Conservation (phyloP, 306 rosid species). For the Prinsepia uniflora region DNA sequence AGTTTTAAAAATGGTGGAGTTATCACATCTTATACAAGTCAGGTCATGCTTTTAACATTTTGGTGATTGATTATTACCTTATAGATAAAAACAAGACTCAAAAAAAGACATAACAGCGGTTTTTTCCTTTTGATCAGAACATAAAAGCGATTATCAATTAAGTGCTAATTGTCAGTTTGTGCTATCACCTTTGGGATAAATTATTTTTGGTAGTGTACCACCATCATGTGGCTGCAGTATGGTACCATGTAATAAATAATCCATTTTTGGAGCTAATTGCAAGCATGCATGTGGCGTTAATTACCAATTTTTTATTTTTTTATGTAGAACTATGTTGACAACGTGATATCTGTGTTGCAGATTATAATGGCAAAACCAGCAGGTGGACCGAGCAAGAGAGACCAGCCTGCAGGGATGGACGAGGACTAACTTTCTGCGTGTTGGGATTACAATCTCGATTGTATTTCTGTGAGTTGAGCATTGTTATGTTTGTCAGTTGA, state of each 20-base stretch:
- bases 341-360: slow-evolving; percentile 36
- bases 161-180: background rate
- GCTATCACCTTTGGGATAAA: too few relatives aligned
- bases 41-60: too few relatives aligned
- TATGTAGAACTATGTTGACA: slow-evolving; percentile 9
- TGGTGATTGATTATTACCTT: too few relatives aligned
- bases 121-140: too few relatives aligned
- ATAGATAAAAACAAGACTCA: background rate
- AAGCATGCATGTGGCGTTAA: background rate
- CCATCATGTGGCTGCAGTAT: too few relatives aligned
- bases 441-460: slow-evolving; percentile 6
- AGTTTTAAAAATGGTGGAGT: background rate
- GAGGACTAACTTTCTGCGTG: slow-evolving; percentile 47
- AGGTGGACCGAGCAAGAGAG: slow-evolving; percentile 70
- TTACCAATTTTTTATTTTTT: background rate
- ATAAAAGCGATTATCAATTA: background rate
- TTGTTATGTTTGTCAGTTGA: slow-evolving; percentile 7
- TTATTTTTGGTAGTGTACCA: too few relatives aligned
- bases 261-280: background rate
- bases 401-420: slow-evolving; percentile 78
- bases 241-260: background rate
- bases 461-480: slow-evolving; percentile 25
- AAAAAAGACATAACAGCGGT: too few relatives aligned
- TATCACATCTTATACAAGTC: background rate
- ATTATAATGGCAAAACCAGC: slow-evolving; percentile 93